Evolutionary conservation across 371 early-diverging fungal species (phyloP).

Genomic region (Mucor piriformis): DNA sequence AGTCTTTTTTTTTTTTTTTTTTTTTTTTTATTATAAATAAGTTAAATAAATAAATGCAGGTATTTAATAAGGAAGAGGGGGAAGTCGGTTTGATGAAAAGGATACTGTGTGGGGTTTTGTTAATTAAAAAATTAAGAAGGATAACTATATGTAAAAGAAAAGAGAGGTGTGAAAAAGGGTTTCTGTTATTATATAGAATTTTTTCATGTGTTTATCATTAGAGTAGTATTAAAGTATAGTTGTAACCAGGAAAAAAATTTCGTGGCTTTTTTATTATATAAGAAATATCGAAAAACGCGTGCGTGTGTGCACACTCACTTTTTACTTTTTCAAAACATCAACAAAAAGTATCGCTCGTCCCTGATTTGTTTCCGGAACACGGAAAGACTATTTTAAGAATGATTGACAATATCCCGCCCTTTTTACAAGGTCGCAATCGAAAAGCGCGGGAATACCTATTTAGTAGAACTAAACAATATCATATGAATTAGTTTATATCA

Average conservation of each 20-base stretch:
- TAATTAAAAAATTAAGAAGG: background rate
- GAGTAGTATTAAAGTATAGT: background rate
- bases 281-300: constrained; percentile 4
- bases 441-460: constrained; percentile 6
- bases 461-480: background rate
- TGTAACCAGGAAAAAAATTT: constrained; percentile 1
- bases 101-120: background rate
- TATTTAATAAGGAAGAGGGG: background rate
- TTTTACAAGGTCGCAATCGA: background rate
- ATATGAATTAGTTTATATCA: constrained; percentile 1
- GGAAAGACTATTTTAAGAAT: constrained; percentile 18
- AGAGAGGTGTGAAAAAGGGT: background rate
- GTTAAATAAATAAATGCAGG: background rate
- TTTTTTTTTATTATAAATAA: constrained; percentile 5
- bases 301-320: background rate
- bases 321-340: background rate
- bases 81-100: background rate
- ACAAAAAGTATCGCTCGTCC: constrained; percentile 2
- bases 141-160: background rate
- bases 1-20: too few species aligned
- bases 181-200: background rate
- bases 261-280: constrained; percentile 6
- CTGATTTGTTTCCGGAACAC: constrained; percentile 22
- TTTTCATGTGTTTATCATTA: constrained; percentile 2
- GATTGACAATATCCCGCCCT: constrained; percentile 18